Conservation (phyloP, 441 rosid genomes). For the Erodium trifolium region DNA sequence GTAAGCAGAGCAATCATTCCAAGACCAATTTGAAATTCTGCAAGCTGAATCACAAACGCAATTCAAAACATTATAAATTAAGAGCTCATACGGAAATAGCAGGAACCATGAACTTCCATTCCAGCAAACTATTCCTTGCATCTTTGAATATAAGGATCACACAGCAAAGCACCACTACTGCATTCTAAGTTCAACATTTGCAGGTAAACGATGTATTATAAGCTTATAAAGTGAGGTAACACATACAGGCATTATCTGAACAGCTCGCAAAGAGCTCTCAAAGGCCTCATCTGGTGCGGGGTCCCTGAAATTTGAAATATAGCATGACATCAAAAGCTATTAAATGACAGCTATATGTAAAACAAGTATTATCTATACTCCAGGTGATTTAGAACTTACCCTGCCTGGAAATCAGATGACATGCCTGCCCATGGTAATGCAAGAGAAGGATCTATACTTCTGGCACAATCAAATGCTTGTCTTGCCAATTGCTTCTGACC, state of each 20-base stretch:
- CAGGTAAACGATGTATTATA: slow-evolving; percentile 8
- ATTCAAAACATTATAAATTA: neutral
- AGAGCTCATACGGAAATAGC: slow-evolving; percentile 14
- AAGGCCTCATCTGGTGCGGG: slow-evolving; percentile 61
- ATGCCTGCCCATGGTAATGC: slow-evolving; percentile 98
- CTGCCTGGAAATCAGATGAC: slow-evolving; percentile 66
- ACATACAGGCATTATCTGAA: slow-evolving; percentile 73
- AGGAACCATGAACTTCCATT: slow-evolving; percentile 5
- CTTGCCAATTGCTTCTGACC: slow-evolving; percentile 62
- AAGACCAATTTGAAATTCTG: slow-evolving; percentile 89
- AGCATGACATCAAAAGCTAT: slow-evolving; percentile 15
- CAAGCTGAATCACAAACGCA: slow-evolving; percentile 47
- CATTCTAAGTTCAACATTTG: slow-evolving; percentile 12
- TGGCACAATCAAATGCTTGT: slow-evolving; percentile 87
- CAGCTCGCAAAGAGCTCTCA: slow-evolving; percentile 91
- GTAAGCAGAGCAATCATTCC: slow-evolving; percentile 70
- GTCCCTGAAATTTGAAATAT: slow-evolving; percentile 41
- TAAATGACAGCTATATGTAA: slow-evolving; percentile 11
- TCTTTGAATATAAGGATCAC: slow-evolving; percentile 5
- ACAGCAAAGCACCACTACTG: slow-evolving; percentile 8
- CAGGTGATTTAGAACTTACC: slow-evolving; percentile 36
- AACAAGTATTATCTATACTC: neutral
- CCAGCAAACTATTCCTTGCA: slow-evolving; percentile 4
- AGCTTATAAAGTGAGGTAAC: slow-evolving; percentile 12
- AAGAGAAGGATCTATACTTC: slow-evolving; percentile 95